A percentile compares a stretch with the other conserved stretches of the same genome.
These are phyloP conservation scores for Rhododendron henanense DNA, from an alignment of 148 eudicot species.

Conservation along the genomic window DNA sequence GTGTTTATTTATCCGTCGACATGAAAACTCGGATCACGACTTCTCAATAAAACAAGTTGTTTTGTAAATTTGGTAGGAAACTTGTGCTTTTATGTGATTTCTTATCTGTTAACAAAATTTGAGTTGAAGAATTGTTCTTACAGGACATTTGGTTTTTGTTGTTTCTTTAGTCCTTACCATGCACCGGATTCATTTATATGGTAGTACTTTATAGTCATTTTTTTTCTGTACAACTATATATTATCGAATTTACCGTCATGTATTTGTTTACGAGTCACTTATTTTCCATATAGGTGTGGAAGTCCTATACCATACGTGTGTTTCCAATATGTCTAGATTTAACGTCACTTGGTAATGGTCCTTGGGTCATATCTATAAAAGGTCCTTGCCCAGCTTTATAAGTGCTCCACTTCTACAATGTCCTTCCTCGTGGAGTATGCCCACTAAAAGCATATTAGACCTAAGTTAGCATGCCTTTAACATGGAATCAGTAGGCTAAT, in stretches of 20 bases:
- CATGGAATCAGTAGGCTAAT: background rate
- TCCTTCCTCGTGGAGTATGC: background rate
- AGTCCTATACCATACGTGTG: background rate
- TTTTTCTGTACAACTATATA: background rate
- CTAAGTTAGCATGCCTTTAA: background rate
- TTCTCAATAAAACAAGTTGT: background rate
- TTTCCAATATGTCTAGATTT: background rate
- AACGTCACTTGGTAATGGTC: background rate
- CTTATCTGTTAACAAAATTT: background rate
- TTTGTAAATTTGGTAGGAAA: background rate
- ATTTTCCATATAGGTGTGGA: background rate
- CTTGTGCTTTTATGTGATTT: background rate
- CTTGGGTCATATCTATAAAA: background rate
- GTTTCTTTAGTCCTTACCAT: background rate
- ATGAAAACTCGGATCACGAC: background rate
- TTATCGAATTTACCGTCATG: background rate
- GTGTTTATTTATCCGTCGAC: background rate
- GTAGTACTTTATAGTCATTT: background rate
- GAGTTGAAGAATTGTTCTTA: background rate
- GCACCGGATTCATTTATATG: background rate
- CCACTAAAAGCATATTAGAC: background rate
- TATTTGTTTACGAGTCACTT: background rate
- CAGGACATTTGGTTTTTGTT: background rate
- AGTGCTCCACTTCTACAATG: conserved; percentile 1
- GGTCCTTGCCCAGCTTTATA: background rate